phyloP scores from a whole-genome alignment of 352 stramenopile genomes.

The Phytophthora chlamydospora region DNA sequence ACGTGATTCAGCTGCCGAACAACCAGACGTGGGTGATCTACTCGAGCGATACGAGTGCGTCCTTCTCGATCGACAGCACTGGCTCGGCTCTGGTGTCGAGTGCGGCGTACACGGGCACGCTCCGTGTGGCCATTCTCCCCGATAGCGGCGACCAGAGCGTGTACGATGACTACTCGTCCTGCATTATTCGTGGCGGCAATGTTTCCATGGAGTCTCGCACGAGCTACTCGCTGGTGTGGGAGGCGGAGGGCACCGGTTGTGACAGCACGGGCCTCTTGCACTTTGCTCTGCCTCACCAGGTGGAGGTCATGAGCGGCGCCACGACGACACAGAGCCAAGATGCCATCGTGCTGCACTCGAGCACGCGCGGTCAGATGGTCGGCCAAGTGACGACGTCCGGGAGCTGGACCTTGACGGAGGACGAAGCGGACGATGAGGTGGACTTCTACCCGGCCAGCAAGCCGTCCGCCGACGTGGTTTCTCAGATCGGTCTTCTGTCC shows the following conservation, averaged over 20 bases:
- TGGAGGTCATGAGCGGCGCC: slow-evolving; percentile 43
- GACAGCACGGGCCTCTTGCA: slow-evolving; percentile 58
- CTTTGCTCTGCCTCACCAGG: slow-evolving; percentile 74
- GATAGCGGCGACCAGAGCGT: slow-evolving; percentile 40
- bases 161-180: slow-evolving; percentile 69
- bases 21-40: slow-evolving; percentile 83
- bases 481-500: slow-evolving; percentile 46
- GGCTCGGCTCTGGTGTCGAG: slow-evolving; percentile 47
- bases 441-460: slow-evolving; percentile 63
- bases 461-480: slow-evolving; percentile 37
- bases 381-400: slow-evolving; percentile 46
- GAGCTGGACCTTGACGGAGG: slow-evolving; percentile 63
- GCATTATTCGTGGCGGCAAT: slow-evolving; percentile 56
- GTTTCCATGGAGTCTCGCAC: slow-evolving; percentile 61
- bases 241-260: slow-evolving; percentile 57
- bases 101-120: slow-evolving; percentile 52
- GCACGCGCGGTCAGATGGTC: slow-evolving; percentile 61
- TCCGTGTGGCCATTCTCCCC: slow-evolving; percentile 68
- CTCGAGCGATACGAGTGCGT: slow-evolving; percentile 44
- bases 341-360: slow-evolving; percentile 59
- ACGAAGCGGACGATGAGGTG: slow-evolving; percentile 55
- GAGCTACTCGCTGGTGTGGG: slow-evolving; percentile 72
- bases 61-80: slow-evolving; percentile 51
- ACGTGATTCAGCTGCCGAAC: slow-evolving; percentile 63
- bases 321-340: slow-evolving; percentile 28